Evolutionary conservation across 2,329 filamentous ascomycete genomes (phyloP), one percentile per base, ranked within the genome.

Genomic region (Calycina marina): DNA sequence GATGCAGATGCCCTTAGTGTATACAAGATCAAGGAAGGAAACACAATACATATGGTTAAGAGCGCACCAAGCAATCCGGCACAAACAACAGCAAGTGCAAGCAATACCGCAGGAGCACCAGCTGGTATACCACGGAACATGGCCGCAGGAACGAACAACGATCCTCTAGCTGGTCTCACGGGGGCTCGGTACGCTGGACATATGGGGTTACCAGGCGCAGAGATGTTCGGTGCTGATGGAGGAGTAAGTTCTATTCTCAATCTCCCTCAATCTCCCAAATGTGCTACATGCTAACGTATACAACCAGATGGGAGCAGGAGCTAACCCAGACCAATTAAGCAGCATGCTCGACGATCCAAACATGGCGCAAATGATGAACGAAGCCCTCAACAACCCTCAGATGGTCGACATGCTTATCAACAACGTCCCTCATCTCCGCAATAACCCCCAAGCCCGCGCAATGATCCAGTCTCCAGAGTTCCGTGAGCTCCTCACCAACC

Each of bases 1-100:
- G 90, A 98, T 55, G 74, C 79, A 37, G 88, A 98, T 48, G 77
- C 80, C 0, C 62, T 98, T 26, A 73, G 68, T 42, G 72, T 73
- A 35, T 92, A 92, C 63, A 96, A 94, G 65, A 86, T 98, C 58
- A 94, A 94, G 66, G 69, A 83, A 43, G 85, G 86, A 42, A 90
- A 96, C 58, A 96, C 88, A 12, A 75, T 98, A 46, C 90, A 98
- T 56, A 71, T 98, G 49, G 90, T 98, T 49, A 94, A 93, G 65
- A 92, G 85, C 53, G 88, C 90, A 27, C 81, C 82, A 39, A 94
- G 86, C 67, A 54, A 53, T 40, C 41, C 40, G 11, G 35, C 40
- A n/a, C 67, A 66, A 40, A 65, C 67, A 36, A 67, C 65, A 28
- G 52, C 61, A 4, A 53, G 57, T 13, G 44, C 59, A 1, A 49